Evolutionary conservation across 805 yeast genomes (phyloP).

Genomic region (Spathaspora passalidarum): DNA sequence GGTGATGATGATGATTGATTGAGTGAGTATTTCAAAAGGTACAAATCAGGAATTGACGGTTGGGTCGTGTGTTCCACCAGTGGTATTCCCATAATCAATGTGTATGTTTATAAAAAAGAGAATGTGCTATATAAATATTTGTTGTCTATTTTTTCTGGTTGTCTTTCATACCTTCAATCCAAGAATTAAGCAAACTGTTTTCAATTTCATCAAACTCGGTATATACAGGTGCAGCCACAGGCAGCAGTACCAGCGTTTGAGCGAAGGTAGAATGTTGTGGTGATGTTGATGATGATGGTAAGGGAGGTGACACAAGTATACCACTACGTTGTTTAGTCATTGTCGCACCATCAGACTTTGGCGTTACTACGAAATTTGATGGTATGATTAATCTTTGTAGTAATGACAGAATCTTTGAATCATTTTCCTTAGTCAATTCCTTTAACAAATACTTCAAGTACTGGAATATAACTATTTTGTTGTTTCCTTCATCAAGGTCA

Average conservation of each 20-base stretch:
- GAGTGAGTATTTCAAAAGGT: background rate
- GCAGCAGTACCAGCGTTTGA: too few relatives aligned
- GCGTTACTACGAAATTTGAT: slow-evolving; percentile 16
- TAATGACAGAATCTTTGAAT: slow-evolving; percentile 9
- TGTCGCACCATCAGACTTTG: background rate
- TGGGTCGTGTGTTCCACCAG: background rate
- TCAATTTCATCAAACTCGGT: slow-evolving; percentile 38
- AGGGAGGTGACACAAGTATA: background rate
- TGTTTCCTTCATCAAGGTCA: slow-evolving; percentile 11
- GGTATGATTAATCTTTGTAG: slow-evolving; percentile 37
- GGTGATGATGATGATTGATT: background rate
- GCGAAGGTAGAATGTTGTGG: too few relatives aligned
- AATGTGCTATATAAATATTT: background rate
- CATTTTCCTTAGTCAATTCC: slow-evolving; percentile 26
- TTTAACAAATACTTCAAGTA: slow-evolving; percentile 37
- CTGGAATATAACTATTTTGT: slow-evolving; percentile 34
- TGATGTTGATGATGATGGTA: background rate
- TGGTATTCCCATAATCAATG: too few relatives aligned
- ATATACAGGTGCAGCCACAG: background rate
- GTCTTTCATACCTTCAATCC: slow-evolving; percentile 36
- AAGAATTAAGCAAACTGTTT: slow-evolving; percentile 35
- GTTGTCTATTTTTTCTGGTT: background rate
- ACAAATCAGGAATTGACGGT: slow-evolving; percentile 1
- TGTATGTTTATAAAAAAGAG: too few relatives aligned
- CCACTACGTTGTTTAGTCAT: background rate